Percentiles rank a stretch among this genome's conserved stretches.
Conservation (phyloP, 495 filamentous ascomycete species). For the Talaromyces adpressus region DNA sequence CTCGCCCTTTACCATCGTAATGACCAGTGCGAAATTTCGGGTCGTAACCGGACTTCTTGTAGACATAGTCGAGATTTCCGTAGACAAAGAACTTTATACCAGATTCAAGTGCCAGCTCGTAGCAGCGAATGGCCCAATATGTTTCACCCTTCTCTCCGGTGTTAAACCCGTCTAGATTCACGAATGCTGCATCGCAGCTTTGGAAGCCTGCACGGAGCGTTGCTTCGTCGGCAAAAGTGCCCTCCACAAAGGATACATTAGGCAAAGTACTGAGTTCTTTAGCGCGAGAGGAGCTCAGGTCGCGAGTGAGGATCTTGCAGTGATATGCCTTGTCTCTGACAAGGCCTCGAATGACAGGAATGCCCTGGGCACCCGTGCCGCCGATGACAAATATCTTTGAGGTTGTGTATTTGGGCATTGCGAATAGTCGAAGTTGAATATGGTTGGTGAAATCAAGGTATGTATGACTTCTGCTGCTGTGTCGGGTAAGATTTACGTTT, state of each 20-base stretch:
- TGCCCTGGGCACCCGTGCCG: conserved; percentile 49
- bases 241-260: conserved; percentile 38
- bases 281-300: conserved; percentile 30
- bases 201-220: conserved; percentile 31
- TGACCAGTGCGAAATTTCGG: conserved; percentile 42
- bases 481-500: not conserved
- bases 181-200: conserved; percentile 41
- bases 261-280: conserved; percentile 25
- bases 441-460: not conserved
- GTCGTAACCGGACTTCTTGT: conserved; percentile 38
- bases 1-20: conserved; percentile 49
- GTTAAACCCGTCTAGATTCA: conserved; percentile 49
- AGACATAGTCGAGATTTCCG: conserved; percentile 39
- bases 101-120: conserved; percentile 43
- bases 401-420: not conserved
- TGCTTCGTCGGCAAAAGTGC: conserved; percentile 37
- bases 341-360: conserved; percentile 38
- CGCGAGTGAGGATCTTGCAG: conserved; percentile 42
- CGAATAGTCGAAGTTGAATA: not conserved
- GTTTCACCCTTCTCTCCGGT: conserved; percentile 46
- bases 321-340: conserved; percentile 31
- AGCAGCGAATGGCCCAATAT: conserved; percentile 49
- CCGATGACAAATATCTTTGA: conserved; percentile 36
- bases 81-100: conserved; percentile 47
- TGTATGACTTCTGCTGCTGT: not conserved